These are phyloP conservation scores for Cyclospora cayetanensis DNA, from an alignment of 169 alveolate species.

Conservation along the genomic window DNA sequence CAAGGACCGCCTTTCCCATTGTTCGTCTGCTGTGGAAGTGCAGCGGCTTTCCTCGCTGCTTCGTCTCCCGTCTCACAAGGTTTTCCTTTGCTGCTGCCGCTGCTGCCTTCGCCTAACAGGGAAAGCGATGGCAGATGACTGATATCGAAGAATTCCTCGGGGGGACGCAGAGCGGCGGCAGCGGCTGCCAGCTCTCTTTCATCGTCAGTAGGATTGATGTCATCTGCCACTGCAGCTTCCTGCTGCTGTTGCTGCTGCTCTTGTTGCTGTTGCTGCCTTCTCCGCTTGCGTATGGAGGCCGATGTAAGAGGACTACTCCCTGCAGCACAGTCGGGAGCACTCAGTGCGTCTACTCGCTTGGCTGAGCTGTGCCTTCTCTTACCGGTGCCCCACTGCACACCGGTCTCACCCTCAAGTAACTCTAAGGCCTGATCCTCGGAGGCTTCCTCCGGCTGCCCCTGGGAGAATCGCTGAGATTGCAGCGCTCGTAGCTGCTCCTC, in stretches of 20 bases:
- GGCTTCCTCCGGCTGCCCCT: too few relatives aligned
- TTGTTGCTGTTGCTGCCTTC: background rate
- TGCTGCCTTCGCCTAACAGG: background rate
- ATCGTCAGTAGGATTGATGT: background rate
- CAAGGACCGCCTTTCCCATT: background rate
- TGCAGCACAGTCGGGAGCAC: background rate
- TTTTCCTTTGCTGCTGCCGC: background rate
- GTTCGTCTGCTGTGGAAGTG: background rate
- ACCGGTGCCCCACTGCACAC: background rate
- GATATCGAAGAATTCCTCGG: background rate
- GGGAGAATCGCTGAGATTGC: background rate
- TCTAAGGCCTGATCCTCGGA: too few relatives aligned
- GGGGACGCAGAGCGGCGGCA: slow-evolving; percentile 6
- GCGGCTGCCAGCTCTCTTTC: background rate
- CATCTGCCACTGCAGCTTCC: background rate
- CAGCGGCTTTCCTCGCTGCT: background rate
- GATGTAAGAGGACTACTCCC: background rate
- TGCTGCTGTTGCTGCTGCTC: slow-evolving; percentile 26
- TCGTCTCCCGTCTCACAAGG: background rate
- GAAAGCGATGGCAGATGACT: background rate
- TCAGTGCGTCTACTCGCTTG: background rate
- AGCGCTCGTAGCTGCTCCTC: background rate
- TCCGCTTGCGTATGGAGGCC: background rate
- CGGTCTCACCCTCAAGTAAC: background rate
- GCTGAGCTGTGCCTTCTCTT: background rate